Conservation (phyloP, 805 yeast species). For the Clavispora santaluciae region DNA sequence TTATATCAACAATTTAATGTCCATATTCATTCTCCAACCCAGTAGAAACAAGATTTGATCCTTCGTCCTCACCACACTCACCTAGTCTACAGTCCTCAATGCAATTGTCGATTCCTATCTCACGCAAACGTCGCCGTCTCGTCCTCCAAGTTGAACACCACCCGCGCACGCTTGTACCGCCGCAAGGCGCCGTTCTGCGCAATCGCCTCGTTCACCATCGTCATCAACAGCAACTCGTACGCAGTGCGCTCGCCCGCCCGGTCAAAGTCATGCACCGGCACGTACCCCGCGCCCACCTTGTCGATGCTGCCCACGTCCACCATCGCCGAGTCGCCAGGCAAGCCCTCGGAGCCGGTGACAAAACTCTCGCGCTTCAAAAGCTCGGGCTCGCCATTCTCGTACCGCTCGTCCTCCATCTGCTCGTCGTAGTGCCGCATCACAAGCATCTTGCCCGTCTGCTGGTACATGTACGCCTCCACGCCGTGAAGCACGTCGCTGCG, state of each 20-base stretch:
- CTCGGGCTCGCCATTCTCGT: slow-evolving; percentile 10
- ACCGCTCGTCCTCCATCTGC: slow-evolving; percentile 11
- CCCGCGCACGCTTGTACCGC: not conserved
- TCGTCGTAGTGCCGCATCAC: slow-evolving; percentile 7
- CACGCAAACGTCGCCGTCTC: slow-evolving; percentile 6
- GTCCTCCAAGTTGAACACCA: slow-evolving; percentile 26
- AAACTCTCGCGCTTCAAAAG: slow-evolving; percentile 6
- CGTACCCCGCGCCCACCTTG: slow-evolving; percentile 20
- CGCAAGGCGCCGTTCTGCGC: slow-evolving; percentile 2
- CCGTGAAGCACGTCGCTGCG: slow-evolving; percentile 34
- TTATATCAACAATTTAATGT: too few species aligned
- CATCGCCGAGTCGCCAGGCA: slow-evolving; percentile 15
- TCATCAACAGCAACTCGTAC: slow-evolving; percentile 23
- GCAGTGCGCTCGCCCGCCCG: slow-evolving; percentile 26
- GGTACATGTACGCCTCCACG: slow-evolving; percentile 32
- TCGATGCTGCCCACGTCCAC: slow-evolving; percentile 12
- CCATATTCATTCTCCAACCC: too few species aligned
- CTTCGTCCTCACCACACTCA: not conserved
- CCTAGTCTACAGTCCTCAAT: too few species aligned
- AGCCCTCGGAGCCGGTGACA: slow-evolving; percentile 5
- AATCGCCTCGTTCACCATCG: slow-evolving; percentile 21
- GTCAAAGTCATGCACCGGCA: slow-evolving; percentile 33
- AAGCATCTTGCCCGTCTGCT: slow-evolving; percentile 26
- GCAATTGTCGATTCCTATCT: too few species aligned
- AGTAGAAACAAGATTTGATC: not conserved